Conservation (phyloP, 805 yeast genomes). For the Kregervanrija fluxuum region DNA sequence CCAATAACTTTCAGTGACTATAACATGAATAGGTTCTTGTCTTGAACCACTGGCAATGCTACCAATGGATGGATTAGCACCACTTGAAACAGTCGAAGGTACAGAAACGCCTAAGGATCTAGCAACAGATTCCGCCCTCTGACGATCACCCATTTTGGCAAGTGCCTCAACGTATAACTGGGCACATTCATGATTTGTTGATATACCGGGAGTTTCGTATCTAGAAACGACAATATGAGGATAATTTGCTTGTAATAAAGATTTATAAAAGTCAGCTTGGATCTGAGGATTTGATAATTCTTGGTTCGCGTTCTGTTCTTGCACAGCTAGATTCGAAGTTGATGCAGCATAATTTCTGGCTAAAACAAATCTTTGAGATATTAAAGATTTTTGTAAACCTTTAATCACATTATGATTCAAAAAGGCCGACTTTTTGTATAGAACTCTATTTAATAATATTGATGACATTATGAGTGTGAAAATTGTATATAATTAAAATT, state of each 20-base stretch:
- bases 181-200: slow-evolving; percentile 72
- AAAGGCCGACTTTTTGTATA: too few relatives aligned
- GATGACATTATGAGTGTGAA: too few relatives aligned
- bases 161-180: slow-evolving; percentile 75
- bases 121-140: slow-evolving; percentile 67
- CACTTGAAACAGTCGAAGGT: slow-evolving; percentile 6
- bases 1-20: slow-evolving; percentile 78
- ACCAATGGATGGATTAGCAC: slow-evolving; percentile 3
- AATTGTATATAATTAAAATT: too few relatives aligned
- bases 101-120: slow-evolving; percentile 30
- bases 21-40: slow-evolving; percentile 87
- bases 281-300: slow-evolving; percentile 57
- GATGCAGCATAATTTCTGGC: slow-evolving; percentile 13
- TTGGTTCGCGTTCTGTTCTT: slow-evolving; percentile 83
- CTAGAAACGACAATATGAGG: slow-evolving; percentile 97
- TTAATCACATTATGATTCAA: too few relatives aligned
- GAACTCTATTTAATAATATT: too few relatives aligned
- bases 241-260: slow-evolving; percentile 69
- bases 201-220: slow-evolving; percentile 91
- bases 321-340: slow-evolving; percentile 39
- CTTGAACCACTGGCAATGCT: slow-evolving; percentile 43
- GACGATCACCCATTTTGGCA: slow-evolving; percentile 65
- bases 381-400: neutral
- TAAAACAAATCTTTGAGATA: slow-evolving; percentile 3
- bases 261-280: slow-evolving; percentile 80